Percentiles rank a stretch among this genome's conserved stretches.
phyloP scores from a whole-genome alignment of 257 asterid genomes.

The Cordia subcordata region DNA sequence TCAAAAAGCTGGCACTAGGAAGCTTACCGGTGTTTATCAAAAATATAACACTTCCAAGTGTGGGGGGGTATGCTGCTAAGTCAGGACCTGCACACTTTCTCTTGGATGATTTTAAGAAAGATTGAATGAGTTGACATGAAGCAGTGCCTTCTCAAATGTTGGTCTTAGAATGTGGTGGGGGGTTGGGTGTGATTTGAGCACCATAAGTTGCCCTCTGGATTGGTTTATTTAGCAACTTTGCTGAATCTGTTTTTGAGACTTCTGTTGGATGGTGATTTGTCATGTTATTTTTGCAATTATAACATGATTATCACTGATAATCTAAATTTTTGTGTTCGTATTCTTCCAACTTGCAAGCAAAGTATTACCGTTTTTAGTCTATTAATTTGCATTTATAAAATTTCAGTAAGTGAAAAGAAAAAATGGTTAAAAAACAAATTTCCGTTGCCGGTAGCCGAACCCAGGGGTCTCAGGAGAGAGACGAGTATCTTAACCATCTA shows the following conservation, averaged over 20 bases:
- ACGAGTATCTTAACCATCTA: conserved; percentile 92
- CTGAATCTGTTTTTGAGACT: no score
- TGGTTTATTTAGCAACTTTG: no score
- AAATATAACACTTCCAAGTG: conserved; percentile 36
- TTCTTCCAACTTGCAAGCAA: no score
- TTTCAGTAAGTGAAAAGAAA: no score
- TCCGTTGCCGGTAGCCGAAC: conserved; percentile 92
- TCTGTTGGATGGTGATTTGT: no score
- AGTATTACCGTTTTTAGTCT: no score
- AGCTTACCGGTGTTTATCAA: conserved; percentile 28
- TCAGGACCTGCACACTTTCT: conserved; percentile 29
- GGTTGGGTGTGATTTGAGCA: conserved; percentile 19
- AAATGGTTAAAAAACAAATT: conserved; percentile 1
- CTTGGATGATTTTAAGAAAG: conserved; percentile 11
- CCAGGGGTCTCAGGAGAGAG: conserved; percentile 95
- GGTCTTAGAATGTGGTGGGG: background rate
- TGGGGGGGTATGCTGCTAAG: conserved; percentile 36
- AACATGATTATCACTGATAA: no score
- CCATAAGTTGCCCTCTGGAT: conserved; percentile 37
- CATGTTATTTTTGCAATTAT: no score
- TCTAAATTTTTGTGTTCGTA: no score
- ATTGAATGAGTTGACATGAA: background rate
- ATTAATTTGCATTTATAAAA: no score
- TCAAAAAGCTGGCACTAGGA: conserved; percentile 33
- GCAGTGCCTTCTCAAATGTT: background rate